Base-by-base conservation (phyloP, 352 stramenopile species). In the Pythium aquatile region DNA sequence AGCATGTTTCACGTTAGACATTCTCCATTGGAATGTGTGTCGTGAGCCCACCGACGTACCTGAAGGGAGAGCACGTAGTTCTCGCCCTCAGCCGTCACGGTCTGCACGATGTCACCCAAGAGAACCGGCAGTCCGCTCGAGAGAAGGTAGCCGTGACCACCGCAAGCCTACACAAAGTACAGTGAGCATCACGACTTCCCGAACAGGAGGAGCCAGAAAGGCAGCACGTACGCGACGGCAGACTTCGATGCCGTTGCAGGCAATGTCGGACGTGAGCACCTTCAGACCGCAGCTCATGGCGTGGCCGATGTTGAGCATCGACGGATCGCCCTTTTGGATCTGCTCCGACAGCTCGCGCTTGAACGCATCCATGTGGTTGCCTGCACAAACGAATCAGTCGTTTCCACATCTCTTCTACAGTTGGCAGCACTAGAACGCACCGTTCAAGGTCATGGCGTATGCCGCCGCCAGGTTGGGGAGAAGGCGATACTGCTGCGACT, bases 41-140 rank as follows among this genome's bases (percentile, higher is more conserved):
- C 20, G 20, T 24, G 20, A 35, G 32, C 5, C 32, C 6, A 30
- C 30, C 17, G 24, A 3, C 20, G 16, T 33, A 85, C 80, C 74
- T 99, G 96, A 63, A 98, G 88, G 16, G 92, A 92, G 24, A 99
- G 76, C 68, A 99, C 97, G 61, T 97, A 93, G 77, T 98, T 98
- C 67, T 99, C 96, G 46, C 96, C 96, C 73, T 98, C 96, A n/a
- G 97, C 95, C 1, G 96, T 99, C 53, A 97, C 96, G 46, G 88
- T 96, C 68, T 98, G 93, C n/a, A 98, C 79, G 49, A 98, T 96
- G 52, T 96, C 94, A 5, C 87, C 90, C 9, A 96, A 79, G 35
- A 98, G 71, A 55, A 55, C 48, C 48, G 65, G 65, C 9, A 72
- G 47, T n/a, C 66, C 66, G 29, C 86, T 98, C 26, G 79, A 88